Conservation (phyloP, 257 asterid species). For the Plantago elongata region DNA sequence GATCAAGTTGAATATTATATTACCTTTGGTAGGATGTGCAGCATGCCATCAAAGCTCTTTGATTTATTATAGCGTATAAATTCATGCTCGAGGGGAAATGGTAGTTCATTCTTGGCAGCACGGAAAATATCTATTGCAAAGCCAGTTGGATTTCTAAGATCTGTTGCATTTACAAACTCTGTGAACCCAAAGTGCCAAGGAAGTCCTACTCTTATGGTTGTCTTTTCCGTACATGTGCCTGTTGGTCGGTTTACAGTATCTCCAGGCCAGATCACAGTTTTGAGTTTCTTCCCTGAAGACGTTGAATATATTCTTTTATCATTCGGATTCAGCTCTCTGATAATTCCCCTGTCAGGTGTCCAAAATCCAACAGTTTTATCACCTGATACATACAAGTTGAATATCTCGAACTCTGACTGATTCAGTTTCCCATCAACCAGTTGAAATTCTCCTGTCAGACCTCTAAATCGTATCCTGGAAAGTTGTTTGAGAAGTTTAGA, state of each 20-base stretch:
- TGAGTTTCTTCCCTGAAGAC: slow-evolving; percentile 22
- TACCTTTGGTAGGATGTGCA: slow-evolving; percentile 22
- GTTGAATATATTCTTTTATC: slow-evolving; percentile 19
- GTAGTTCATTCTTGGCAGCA: slow-evolving; percentile 16
- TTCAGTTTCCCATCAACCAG: slow-evolving; percentile 26
- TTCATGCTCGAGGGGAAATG: slow-evolving; percentile 20
- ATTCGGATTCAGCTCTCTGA: slow-evolving; percentile 1
- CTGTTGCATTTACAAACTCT: slow-evolving; percentile 28
- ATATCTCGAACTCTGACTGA: slow-evolving; percentile 32
- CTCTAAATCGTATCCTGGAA: slow-evolving; percentile 26
- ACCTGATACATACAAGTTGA: slow-evolving; percentile 37
- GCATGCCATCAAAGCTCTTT: slow-evolving; percentile 19
- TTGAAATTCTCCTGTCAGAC: slow-evolving; percentile 37
- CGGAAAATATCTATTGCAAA: slow-evolving; percentile 36
- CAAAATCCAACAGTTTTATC: slow-evolving; percentile 43
- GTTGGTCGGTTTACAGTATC: slow-evolving; percentile 32
- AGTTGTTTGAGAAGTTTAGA: slow-evolving; percentile 25
- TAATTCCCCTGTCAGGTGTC: slow-evolving; percentile 33
- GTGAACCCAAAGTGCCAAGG: slow-evolving; percentile 35
- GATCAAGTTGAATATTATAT: neutral
- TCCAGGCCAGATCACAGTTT: slow-evolving; percentile 45
- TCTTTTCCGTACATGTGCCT: slow-evolving; percentile 27
- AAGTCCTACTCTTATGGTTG: slow-evolving; percentile 29
- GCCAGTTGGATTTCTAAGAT: slow-evolving; percentile 21
- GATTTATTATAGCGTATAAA: slow-evolving; percentile 15